These are phyloP conservation scores for Penicillium desertorum DNA, from an alignment of 495 filamentous ascomycete genomes.

Conservation along the genomic window DNA sequence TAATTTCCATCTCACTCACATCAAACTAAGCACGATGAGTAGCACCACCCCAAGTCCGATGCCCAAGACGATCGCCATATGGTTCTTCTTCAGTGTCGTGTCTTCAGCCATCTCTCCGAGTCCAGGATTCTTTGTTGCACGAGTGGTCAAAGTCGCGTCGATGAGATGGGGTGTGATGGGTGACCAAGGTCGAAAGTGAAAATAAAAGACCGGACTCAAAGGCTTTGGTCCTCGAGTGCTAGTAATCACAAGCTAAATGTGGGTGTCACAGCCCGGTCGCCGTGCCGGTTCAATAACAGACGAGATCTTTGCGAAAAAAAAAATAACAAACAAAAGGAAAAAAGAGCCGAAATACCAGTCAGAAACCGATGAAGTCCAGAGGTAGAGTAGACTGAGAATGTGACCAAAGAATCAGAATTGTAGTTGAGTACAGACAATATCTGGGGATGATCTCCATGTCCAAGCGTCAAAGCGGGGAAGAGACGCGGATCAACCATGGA, in stretches of 20 bases:
- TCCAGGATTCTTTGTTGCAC: constrained; percentile 12
- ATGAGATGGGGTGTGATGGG: neutral
- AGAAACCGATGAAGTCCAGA: neutral
- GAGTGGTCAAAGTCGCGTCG: constrained; percentile 4
- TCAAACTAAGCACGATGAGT: constrained; percentile 38
- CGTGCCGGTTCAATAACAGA: neutral
- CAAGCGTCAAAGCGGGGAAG: constrained; percentile 24
- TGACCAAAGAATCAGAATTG: neutral
- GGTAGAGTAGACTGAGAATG: neutral
- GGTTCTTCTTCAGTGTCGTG: constrained; percentile 25
- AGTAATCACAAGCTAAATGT: neutral
- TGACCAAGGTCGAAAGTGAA: neutral
- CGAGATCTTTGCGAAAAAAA: neutral
- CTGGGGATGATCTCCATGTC: constrained; percentile 21
- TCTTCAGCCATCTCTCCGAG: constrained; percentile 21
- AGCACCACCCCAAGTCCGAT: constrained; percentile 40
- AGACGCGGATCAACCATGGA: constrained; percentile 7
- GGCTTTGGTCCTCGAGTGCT: neutral
- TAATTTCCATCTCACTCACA: constrained; percentile 27
- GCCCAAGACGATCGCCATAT: constrained; percentile 44
- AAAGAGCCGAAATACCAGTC: neutral
- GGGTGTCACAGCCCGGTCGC: constrained; percentile 1
- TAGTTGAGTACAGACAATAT: neutral
- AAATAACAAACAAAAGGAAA: neutral
- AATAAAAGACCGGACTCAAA: neutral